Base-by-base conservation (phyloP, 2,329 filamentous ascomycete genomes). In the Sphaerulina musiva region DNA sequence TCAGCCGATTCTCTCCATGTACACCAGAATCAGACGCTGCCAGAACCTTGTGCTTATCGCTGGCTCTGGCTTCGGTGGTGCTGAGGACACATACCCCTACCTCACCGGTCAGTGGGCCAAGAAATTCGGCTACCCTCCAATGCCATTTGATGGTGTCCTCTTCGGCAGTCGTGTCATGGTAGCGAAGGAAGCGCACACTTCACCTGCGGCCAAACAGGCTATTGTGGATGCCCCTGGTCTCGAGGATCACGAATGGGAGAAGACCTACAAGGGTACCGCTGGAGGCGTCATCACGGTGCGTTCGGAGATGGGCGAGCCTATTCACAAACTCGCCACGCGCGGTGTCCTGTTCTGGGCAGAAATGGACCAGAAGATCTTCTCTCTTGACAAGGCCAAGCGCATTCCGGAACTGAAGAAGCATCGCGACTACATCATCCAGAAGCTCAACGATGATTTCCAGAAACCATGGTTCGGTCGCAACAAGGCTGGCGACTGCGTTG, bases 261-360 rank as follows among this genome's bases (percentile, higher is more conserved):
- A 91, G 74, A 95, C 89, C 4, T 95, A 95, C 78, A 89, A 92
- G 76, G 89, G 88, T 14, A 80, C 90, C 26, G 87, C 91, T 54
- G 93, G 93, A 66, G 93, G 93, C 70, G 84, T 98, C 59, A 92
- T 98, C 66, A 98, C 93, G 29, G 93, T 98, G 46, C 84, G 90
- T 60, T 98, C 93, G 1, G 93, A 98, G 75, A 98, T 98, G 95
- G 95, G 93, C 44, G 93, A 98, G 78, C 95, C 93, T 5, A 98
- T 98, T 59, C 93, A 98, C 78, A 98, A 98, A 78, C 82, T 98
- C 56, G 95, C 93, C 12, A 98, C 93, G 46, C 87, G 95, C 55
- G 93, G 93, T 80, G 91, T 98, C 46, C 78, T 83, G 51, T 95
- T 98, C 78, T 98, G 93, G 93, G 86, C 90, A 47, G 95, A 98